These are phyloP conservation scores for Nitzschia palea DNA, from an alignment of 108 stramenopile species.

Conservation along the genomic window DNA sequence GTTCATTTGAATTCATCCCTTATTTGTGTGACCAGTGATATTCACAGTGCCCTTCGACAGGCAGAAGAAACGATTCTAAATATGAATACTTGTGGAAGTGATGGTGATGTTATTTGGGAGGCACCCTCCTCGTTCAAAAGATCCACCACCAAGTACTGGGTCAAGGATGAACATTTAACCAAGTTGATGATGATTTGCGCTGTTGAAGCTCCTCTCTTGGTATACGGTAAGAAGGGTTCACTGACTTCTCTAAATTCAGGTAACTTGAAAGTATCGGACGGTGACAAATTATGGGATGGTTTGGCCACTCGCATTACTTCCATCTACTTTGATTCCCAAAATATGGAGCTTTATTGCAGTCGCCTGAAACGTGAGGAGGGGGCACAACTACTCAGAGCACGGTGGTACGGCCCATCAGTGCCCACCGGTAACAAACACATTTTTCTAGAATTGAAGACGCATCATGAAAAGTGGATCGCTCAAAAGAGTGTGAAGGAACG, in stretches of 20 bases:
- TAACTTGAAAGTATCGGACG: not conserved
- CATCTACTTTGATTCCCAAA: conserved; percentile 41
- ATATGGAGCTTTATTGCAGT: conserved; percentile 39
- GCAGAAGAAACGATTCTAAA: conserved; percentile 18
- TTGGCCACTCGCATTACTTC: conserved; percentile 35
- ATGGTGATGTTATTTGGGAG: not conserved
- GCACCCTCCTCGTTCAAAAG: conserved; percentile 20
- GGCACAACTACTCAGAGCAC: conserved; percentile 33
- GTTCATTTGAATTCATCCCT: not conserved
- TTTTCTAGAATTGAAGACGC: conserved; percentile 45
- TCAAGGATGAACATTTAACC: conserved; percentile 19
- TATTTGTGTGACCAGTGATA: conserved; percentile 21
- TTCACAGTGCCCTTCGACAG: conserved; percentile 11
- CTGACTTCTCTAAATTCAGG: not conserved
- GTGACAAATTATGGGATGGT: conserved; percentile 29
- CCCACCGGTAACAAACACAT: conserved; percentile 28
- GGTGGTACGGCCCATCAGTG: conserved; percentile 38
- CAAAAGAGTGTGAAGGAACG: conserved; percentile 45
- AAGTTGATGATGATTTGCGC: conserved; percentile 25
- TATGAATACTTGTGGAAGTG: not conserved
- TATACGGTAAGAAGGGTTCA: conserved; percentile 26
- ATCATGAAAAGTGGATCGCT: conserved; percentile 40
- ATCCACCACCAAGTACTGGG: conserved; percentile 45
- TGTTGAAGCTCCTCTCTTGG: conserved; percentile 33
- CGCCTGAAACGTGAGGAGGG: conserved; percentile 28